A percentile compares a stretch with the other conserved stretches of the same genome.
Conservation (phyloP, 768 basidiomycete species). For the Phylloporus arenicola region DNA sequence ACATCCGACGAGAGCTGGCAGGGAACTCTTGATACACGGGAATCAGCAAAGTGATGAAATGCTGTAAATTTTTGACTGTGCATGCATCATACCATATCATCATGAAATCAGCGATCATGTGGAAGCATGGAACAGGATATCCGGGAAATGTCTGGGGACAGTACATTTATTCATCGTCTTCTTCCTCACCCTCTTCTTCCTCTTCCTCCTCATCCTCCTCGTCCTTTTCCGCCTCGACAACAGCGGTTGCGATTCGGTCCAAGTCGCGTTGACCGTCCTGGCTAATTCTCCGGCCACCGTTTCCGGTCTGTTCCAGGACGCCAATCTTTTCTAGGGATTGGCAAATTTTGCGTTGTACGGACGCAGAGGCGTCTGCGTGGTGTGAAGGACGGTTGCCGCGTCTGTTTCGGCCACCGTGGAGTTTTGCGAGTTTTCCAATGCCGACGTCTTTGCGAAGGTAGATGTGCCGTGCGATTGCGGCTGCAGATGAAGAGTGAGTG, state of each 20-base stretch:
- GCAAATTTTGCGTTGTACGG: conserved; percentile 92
- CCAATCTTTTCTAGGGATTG: conserved; percentile 99
- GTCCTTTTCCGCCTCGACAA: conserved; percentile 72
- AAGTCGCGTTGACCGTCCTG: conserved; percentile 96
- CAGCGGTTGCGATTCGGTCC: conserved; percentile 89
- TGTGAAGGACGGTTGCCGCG: conserved; percentile 96
- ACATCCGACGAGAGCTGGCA: not conserved
- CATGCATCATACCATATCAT: conserved; percentile 41
- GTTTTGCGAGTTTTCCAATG: conserved; percentile 88
- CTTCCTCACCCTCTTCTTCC: conserved; percentile 63
- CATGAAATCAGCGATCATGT: conserved; percentile 17
- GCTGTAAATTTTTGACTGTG: conserved; percentile 29
- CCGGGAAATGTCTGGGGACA: conserved; percentile 11
- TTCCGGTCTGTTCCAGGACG: conserved; percentile 88
- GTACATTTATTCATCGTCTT: conserved; percentile 37
- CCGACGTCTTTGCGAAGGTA: conserved; percentile 98
- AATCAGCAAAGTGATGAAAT: conserved; percentile 12
- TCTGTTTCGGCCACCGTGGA: conserved; percentile 93
- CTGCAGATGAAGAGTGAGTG: conserved; percentile 35
- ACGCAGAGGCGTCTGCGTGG: conserved; percentile 80
- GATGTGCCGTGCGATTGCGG: conserved; percentile 96
- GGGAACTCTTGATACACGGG: not conserved
- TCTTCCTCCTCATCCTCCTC: conserved; percentile 74
- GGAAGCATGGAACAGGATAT: conserved; percentile 21
- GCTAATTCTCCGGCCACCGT: conserved; percentile 92